Evolutionary conservation across 192 early-diverging fungal species (phyloP).

Genomic region (Backusella luteola): DNA sequence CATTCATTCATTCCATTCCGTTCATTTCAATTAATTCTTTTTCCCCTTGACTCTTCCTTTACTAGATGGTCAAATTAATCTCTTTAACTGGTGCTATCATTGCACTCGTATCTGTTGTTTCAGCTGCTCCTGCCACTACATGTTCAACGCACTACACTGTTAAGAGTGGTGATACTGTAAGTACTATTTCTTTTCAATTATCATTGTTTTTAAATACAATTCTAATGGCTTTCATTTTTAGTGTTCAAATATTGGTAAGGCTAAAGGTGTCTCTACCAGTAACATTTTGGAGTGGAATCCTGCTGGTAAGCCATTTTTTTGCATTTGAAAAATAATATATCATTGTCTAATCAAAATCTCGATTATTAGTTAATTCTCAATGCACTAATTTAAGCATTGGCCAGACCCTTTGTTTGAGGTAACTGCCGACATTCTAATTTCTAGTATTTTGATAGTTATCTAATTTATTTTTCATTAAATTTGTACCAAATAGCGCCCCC

Average conservation of each 20-base stretch:
- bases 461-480: background rate
- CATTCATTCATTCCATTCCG: background rate
- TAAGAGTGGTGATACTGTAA: conserved; percentile 18
- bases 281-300: conserved; percentile 24
- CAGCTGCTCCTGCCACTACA: background rate
- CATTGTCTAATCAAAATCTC: background rate
- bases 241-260: conserved; percentile 11
- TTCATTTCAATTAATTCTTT: background rate
- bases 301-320: conserved; percentile 2
- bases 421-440: background rate
- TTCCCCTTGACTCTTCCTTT: background rate
- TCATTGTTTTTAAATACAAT: background rate
- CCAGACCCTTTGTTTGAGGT: conserved; percentile 24
- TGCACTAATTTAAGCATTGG: conserved; percentile 30
- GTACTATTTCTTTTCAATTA: background rate
- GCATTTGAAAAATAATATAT: background rate
- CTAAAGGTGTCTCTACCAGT: background rate
- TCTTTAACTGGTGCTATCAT: background rate
- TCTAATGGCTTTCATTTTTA: background rate
- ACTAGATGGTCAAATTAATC: background rate
- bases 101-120: background rate
- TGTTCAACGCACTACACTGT: conserved; percentile 15
- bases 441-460: background rate
- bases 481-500: background rate
- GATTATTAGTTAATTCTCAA: conserved; percentile 9